phyloP scores from a whole-genome alignment of 345 rosid species.

The Draba incana region DNA sequence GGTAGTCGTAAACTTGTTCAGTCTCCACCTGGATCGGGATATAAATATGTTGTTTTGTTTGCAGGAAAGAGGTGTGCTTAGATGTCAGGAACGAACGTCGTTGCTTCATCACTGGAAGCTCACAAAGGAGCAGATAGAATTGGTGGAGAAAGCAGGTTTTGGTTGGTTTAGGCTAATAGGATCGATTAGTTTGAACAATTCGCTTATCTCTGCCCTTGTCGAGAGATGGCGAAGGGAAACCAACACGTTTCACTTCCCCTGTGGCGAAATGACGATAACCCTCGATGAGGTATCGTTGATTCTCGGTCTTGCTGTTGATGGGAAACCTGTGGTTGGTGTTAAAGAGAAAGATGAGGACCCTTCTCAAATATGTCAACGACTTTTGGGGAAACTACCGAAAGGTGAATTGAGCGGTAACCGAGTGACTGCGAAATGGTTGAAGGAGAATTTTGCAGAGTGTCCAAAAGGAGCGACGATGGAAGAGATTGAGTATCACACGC shows the following conservation, averaged over 20 bases:
- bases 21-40: too few species aligned
- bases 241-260: conserved; percentile 68
- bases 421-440: conserved; percentile 77
- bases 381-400: conserved; percentile 61
- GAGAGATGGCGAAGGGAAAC: conserved; percentile 84
- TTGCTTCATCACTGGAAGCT: conserved; percentile 78
- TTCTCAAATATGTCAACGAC: conserved; percentile 57
- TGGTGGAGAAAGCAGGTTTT: conserved; percentile 74
- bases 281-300: conserved; percentile 64
- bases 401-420: conserved; percentile 66
- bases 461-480: conserved; percentile 55
- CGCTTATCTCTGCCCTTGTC: conserved; percentile 72
- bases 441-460: conserved; percentile 69
- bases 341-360: conserved; percentile 49
- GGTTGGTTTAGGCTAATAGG: conserved; percentile 67
- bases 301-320: conserved; percentile 69
- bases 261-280: conserved; percentile 78
- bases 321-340: conserved; percentile 67
- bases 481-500: conserved; percentile 58
- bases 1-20: conserved; percentile 15
- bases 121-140: conserved; percentile 54
- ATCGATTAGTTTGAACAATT: conserved; percentile 71
- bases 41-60: not conserved
- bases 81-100: conserved; percentile 78
- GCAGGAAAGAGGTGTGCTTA: conserved; percentile 74